Percentiles rank a stretch among this genome's conserved stretches.
These are phyloP conservation scores for Cytospora piceicola DNA, from an alignment of 2,329 filamentous ascomycete species.

Conservation along the genomic window DNA sequence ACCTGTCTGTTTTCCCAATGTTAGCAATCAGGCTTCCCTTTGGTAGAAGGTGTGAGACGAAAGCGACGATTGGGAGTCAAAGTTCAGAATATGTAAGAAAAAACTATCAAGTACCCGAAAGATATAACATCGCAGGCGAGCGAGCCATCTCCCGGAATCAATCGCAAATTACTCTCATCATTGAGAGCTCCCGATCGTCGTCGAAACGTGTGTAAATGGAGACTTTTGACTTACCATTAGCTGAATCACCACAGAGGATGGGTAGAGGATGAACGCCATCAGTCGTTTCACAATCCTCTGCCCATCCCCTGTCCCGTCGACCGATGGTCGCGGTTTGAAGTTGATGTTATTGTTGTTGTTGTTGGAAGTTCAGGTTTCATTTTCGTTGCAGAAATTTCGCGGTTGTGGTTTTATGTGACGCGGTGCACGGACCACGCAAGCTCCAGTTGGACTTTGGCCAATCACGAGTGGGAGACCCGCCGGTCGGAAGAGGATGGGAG, in stretches of 20 bases:
- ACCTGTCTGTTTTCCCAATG: conserved; percentile 11
- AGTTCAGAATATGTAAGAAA: conserved; percentile 99
- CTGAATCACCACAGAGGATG: not conserved
- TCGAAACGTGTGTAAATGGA: not conserved
- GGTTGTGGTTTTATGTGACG: conserved; percentile 16
- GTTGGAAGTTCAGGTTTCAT: not conserved
- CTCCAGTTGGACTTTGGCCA: not conserved
- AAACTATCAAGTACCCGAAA: conserved; percentile 80
- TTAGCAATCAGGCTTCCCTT: conserved; percentile 9
- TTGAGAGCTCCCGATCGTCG: conserved; percentile 40
- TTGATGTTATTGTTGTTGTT: conserved; percentile 13
- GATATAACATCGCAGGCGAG: conserved; percentile 91
- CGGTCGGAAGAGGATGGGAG: not conserved
- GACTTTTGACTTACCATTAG: not conserved
- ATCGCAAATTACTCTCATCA: conserved; percentile 99
- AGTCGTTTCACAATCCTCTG: not conserved
- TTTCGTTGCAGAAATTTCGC: conserved; percentile 18
- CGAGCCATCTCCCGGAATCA: conserved; percentile 83
- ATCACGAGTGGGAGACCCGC: not conserved
- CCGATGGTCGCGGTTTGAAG: not conserved
- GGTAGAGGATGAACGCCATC: not conserved
- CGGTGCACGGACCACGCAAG: conserved; percentile 21
- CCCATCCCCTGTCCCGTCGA: not conserved
- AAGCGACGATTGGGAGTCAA: conserved; percentile 25
- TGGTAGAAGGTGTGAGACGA: not conserved